Evolutionary conservation across 2,329 filamentous ascomycete species (phyloP).

Genomic region (Calonectria leucothoes): DNA sequence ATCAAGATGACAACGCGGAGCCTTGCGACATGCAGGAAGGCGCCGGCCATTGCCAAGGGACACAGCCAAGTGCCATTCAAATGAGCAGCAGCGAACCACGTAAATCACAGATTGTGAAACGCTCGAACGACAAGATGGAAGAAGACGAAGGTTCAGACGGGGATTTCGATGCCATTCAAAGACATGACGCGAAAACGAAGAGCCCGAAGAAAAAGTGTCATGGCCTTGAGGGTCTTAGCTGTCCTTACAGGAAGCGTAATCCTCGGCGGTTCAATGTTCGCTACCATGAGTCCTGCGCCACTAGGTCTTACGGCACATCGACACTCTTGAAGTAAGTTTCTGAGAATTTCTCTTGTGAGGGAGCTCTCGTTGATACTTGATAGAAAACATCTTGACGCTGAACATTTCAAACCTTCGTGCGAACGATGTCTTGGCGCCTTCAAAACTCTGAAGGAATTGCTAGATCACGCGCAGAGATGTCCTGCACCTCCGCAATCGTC

Average conservation of each 20-base stretch:
- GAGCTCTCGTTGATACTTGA: background rate
- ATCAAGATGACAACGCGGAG: background rate
- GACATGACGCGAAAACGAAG: background rate
- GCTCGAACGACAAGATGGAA: background rate
- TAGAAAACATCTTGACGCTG: background rate
- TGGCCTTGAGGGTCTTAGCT: background rate
- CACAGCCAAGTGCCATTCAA: background rate
- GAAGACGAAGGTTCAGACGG: background rate
- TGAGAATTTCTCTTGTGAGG: background rate
- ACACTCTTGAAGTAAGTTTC: background rate
- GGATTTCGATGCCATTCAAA: background rate
- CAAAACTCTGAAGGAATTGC: background rate
- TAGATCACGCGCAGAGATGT: background rate
- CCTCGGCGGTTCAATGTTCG: background rate
- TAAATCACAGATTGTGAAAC: background rate
- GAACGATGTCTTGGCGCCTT: background rate
- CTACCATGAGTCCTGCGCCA: background rate
- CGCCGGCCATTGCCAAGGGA: background rate
- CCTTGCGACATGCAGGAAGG: background rate
- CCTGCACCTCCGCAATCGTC: background rate
- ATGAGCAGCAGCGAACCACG: background rate
- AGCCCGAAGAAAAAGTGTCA: background rate
- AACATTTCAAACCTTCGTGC: background rate
- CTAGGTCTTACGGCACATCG: background rate
- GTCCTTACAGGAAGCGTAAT: background rate